A percentile compares a stretch with the other conserved stretches of the same genome.
phyloP scores from a whole-genome alignment of 2,329 filamentous ascomycete genomes.

The Aspergillus pseudoterreus region DNA sequence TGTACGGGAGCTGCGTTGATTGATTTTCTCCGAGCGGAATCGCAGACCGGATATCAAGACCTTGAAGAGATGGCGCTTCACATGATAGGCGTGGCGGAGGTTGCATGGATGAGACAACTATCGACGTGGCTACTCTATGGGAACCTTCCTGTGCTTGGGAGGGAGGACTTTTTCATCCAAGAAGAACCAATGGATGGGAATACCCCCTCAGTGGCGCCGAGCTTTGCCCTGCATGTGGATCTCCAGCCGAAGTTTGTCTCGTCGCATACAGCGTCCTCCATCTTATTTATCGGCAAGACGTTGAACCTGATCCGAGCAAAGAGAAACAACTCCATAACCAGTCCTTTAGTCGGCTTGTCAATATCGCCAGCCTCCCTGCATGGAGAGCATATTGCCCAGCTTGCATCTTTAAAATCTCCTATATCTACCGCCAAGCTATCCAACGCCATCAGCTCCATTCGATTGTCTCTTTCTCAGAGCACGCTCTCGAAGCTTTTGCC shows the following conservation, averaged over 20 bases:
- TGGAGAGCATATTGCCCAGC: slow-evolving; percentile 47
- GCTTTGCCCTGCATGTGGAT: slow-evolving; percentile 56
- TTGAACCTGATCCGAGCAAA: slow-evolving; percentile 73
- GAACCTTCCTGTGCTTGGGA: slow-evolving; percentile 70
- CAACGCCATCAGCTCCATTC: slow-evolving; percentile 69
- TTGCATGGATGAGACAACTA: slow-evolving; percentile 85
- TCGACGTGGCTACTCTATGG: slow-evolving; percentile 91
- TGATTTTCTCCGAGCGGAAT: slow-evolving; percentile 68
- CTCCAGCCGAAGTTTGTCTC: slow-evolving; percentile 79
- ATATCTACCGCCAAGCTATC: slow-evolving; percentile 69
- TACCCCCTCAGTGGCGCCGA: slow-evolving; percentile 42
- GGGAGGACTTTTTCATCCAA: slow-evolving; percentile 82
- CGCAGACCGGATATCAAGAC: slow-evolving; percentile 84
- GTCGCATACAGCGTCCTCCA: slow-evolving; percentile 68
- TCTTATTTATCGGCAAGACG: slow-evolving; percentile 87
- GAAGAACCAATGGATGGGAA: slow-evolving; percentile 40
- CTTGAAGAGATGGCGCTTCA: slow-evolving; percentile 73
- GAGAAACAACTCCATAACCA: slow-evolving; percentile 32
- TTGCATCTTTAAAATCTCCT: slow-evolving; percentile 68
- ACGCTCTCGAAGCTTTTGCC: slow-evolving; percentile 80
- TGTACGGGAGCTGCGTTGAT: slow-evolving; percentile 73
- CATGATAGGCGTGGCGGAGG: slow-evolving; percentile 75
- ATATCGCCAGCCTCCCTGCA: slow-evolving; percentile 61
- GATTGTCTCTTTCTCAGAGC: slow-evolving; percentile 77
- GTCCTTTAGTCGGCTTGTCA: slow-evolving; percentile 25